Evolutionary conservation across 805 yeast genomes (phyloP).

Genomic region (Candida ovalis): DNA sequence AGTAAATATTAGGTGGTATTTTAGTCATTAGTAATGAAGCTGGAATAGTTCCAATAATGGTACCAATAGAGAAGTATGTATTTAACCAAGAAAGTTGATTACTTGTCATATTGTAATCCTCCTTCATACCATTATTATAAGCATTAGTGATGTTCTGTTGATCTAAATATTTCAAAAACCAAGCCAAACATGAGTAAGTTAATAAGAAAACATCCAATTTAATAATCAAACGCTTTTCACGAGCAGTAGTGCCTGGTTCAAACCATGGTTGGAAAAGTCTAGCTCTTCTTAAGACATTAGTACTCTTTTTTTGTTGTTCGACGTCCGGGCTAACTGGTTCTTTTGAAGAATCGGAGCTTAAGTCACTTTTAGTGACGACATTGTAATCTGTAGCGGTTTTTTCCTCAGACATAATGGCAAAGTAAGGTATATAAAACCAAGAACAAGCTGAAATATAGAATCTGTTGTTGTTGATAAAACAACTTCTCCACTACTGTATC

Average conservation of each 20-base stretch:
- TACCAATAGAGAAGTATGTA: conserved; percentile 48
- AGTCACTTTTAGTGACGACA: neutral
- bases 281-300: neutral
- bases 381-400: neutral
- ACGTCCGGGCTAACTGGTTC: neutral
- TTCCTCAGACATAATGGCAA: neutral
- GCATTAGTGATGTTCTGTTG: conserved; percentile 58
- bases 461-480: no score
- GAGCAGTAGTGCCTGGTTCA: conserved; percentile 2
- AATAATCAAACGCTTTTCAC: conserved; percentile 35
- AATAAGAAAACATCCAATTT: conserved; percentile 54
- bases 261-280: conserved; percentile 4
- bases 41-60: conserved; percentile 45
- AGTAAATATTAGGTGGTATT: conserved; percentile 40
- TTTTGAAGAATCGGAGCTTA: conserved; percentile 1
- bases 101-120: conserved; percentile 37
- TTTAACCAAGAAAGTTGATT: conserved; percentile 43
- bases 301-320: neutral
- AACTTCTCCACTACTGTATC: no score
- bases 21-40: conserved; percentile 40
- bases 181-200: conserved; percentile 49
- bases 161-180: conserved; percentile 66
- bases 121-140: conserved; percentile 55
- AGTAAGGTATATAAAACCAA: neutral
- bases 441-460: no score